Percentiles rank a stretch among this genome's conserved stretches.
Conservation (phyloP, 78 protist species). For the Isochrysis galbana region DNA sequence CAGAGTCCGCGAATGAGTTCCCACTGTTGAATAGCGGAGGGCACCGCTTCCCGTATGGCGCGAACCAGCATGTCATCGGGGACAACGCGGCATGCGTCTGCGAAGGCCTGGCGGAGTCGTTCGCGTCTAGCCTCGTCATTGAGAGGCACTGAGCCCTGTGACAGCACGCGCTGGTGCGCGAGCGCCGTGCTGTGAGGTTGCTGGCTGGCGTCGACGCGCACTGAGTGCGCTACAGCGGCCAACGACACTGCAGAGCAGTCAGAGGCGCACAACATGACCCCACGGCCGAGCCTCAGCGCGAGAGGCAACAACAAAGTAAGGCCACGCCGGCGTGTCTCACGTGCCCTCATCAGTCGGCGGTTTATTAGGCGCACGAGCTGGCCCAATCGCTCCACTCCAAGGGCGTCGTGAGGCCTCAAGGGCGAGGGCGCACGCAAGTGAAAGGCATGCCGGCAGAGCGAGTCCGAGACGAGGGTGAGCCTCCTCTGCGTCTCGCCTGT, state of each 20-base stretch:
- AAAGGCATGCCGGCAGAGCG: constrained; percentile 14
- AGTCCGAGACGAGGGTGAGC: constrained; percentile 38
- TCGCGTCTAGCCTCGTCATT: not conserved
- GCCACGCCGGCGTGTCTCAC: constrained; percentile 50
- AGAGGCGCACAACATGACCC: not conserved
- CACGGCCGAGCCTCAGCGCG: not conserved
- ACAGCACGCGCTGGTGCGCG: not conserved
- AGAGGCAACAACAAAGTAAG: not conserved
- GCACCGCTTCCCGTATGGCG: not conserved
- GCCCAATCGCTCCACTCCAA: constrained; percentile 26
- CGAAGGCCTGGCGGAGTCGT: not conserved
- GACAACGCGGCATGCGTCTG: not conserved
- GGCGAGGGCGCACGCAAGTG: not conserved
- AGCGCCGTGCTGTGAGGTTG: not conserved
- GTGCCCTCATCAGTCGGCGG: constrained; percentile 11
- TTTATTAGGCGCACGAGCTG: constrained; percentile 42
- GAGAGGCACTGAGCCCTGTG: not conserved
- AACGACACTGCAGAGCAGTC: constrained; percentile 14
- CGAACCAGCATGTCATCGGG: not conserved
- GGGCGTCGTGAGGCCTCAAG: not conserved
- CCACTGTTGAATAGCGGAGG: not conserved
- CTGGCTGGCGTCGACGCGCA: not conserved
- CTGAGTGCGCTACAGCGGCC: not conserved
- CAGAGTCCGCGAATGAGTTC: not conserved
- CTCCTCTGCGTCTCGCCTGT: constrained; percentile 3